Percentiles rank a stretch among this genome's conserved stretches.
Conservation (phyloP, 768 basidiomycete genomes). For the Podaxis rugospora region DNA sequence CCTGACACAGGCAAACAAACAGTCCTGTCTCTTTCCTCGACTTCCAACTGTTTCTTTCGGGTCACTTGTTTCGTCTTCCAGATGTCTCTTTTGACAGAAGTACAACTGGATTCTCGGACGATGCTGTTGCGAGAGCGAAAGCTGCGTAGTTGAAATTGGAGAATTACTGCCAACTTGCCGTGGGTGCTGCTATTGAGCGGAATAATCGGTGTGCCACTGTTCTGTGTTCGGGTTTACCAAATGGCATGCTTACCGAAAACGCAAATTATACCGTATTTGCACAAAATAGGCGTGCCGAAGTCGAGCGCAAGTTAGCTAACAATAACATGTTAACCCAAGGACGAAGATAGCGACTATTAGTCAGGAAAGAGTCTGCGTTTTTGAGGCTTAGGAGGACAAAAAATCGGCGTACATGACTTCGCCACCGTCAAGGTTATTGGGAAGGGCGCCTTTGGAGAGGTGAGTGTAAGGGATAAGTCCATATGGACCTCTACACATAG, state of each 20-base stretch:
- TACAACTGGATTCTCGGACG: conserved; percentile 70
- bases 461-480: conserved; percentile 26
- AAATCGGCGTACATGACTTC: conserved; percentile 89
- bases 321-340: conserved; percentile 76
- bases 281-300: conserved; percentile 69
- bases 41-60: background rate
- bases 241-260: background rate
- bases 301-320: conserved; percentile 73
- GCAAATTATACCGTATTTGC: background rate
- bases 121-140: conserved; percentile 79
- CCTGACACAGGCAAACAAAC: background rate
- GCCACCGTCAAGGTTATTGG: conserved; percentile 98
- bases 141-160: conserved; percentile 93
- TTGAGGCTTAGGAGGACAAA: conserved; percentile 82
- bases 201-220: conserved; percentile 66
- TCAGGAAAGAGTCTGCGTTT: conserved; percentile 83
- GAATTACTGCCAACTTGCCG: conserved; percentile 94
- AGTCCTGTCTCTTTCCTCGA: no score
- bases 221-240: background rate
- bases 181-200: conserved; percentile 91
- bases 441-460: conserved; percentile 98
- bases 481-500: background rate
- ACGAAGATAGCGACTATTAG: conserved; percentile 79
- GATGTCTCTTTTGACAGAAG: conserved; percentile 93
- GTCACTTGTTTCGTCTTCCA: conserved; percentile 16